Percentiles rank a stretch among this genome's conserved stretches.
Evolutionary conservation across 2,329 filamentous ascomycete genomes (phyloP).

Genomic region (Colletotrichum sojae): DNA sequence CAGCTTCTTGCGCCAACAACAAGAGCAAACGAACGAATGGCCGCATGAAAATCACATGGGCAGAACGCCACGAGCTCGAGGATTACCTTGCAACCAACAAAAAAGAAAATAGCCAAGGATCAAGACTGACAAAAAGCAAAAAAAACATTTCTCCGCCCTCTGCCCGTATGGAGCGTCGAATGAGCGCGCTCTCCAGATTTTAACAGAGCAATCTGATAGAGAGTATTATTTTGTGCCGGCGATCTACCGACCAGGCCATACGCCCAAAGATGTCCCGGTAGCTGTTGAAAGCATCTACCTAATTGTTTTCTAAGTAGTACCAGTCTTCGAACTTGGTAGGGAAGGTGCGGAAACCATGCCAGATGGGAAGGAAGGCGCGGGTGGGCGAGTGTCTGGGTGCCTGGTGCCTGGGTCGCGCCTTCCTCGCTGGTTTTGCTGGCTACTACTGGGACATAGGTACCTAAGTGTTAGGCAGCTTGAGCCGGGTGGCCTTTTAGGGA

Average conservation of each 20-base stretch:
- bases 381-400: background rate
- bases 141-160: background rate
- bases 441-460: too few relatives aligned
- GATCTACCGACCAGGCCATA: slow-evolving; percentile 13
- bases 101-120: background rate
- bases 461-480: too few relatives aligned
- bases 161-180: slow-evolving; percentile 7
- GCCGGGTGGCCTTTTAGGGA: too few relatives aligned
- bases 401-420: background rate
- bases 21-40: background rate
- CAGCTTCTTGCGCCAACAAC: background rate
- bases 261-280: slow-evolving; percentile 13
- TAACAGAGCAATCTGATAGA: slow-evolving; percentile 11
- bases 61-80: background rate
- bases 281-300: background rate
- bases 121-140: background rate
- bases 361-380: background rate
- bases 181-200: slow-evolving; percentile 8
- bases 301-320: background rate
- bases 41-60: background rate
- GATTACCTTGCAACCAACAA: background rate
- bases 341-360: background rate
- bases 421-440: too few relatives aligned
- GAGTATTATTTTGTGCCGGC: slow-evolving; percentile 2
- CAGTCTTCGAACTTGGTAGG: background rate